A percentile compares a stretch with the other conserved stretches of the same genome.
Evolutionary conservation across 1,139 yeast genomes (phyloP).

Genomic region (Pichia sp.): DNA sequence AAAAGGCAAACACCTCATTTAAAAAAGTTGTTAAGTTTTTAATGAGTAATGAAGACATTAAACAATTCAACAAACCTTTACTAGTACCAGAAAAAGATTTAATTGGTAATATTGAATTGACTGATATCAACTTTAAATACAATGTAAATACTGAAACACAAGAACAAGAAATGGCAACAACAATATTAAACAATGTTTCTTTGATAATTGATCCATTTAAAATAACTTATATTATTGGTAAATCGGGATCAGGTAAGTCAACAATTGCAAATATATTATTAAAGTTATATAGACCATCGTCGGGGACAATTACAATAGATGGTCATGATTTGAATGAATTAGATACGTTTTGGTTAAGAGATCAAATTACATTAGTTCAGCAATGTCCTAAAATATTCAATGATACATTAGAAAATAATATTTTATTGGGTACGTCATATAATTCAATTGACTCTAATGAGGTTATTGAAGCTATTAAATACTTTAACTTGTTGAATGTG

Average conservation of each 20-base stretch:
- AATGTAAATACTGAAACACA: background rate
- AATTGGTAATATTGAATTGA: conserved; percentile 43
- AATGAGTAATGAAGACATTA: conserved; percentile 14
- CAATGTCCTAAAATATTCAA: conserved; percentile 65
- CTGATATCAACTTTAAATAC: conserved; percentile 54
- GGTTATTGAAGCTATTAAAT: conserved; percentile 39
- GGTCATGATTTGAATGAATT: conserved; percentile 41
- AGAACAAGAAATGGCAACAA: background rate
- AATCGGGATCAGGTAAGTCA: conserved; percentile 90
- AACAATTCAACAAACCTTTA: conserved; percentile 11
- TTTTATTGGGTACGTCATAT: conserved; percentile 39
- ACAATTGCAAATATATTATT: conserved; percentile 62
- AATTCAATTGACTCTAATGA: conserved; percentile 5
- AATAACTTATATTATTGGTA: conserved; percentile 66
- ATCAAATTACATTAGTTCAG: conserved; percentile 65
- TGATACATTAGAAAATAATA: conserved; percentile 56
- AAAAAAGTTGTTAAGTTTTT: conserved; percentile 33
- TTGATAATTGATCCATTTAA: conserved; percentile 41
- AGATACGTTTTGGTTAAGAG: conserved; percentile 47
- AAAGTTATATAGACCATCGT: conserved; percentile 41
- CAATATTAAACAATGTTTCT: conserved; percentile 37
- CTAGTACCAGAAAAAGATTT: conserved; percentile 17
- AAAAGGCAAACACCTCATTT: conserved; percentile 60
- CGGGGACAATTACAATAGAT: conserved; percentile 53
- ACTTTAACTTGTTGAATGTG: conserved; percentile 46